Percentiles rank a stretch among this genome's conserved stretches.
Evolutionary conservation across 176 grass and related monocot species (phyloP).

Genomic region (bread wheat (Triticum aestivum)): IWGSC_CS_RefSeq_v2.1 NC_057795.1:415546685-415547184

Average conservation of each 20-base stretch:
- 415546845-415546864: constrained; percentile 88
- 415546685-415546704: constrained; percentile 91
- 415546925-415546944: constrained; percentile 87
- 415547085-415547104: constrained; percentile 81
- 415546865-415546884: constrained; percentile 88
- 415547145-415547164: constrained; percentile 75
- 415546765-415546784: constrained; percentile 92
- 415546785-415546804: constrained; percentile 89
- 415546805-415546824: constrained; percentile 99
- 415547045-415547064: constrained; percentile 67
- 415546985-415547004: constrained; percentile 90
- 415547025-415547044: constrained; percentile 62
- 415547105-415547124: constrained; percentile 94
- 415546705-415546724: constrained; percentile 90
- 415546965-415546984: constrained; percentile 92
- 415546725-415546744: constrained; percentile 98
- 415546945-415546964: constrained; percentile 82
- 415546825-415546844: constrained; percentile 86
- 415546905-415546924: constrained; percentile 77
- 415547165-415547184: constrained; percentile 77
- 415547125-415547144: constrained; percentile 80
- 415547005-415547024: constrained; percentile 96
- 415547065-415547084: constrained; percentile 85
- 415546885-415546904: constrained; percentile 81
- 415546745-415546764: constrained; percentile 86